Percentiles rank a stretch among this genome's conserved stretches.
phyloP scores from a whole-genome alignment of 2,329 filamentous ascomycete genomes.

The Alternaria sp. region DNA sequence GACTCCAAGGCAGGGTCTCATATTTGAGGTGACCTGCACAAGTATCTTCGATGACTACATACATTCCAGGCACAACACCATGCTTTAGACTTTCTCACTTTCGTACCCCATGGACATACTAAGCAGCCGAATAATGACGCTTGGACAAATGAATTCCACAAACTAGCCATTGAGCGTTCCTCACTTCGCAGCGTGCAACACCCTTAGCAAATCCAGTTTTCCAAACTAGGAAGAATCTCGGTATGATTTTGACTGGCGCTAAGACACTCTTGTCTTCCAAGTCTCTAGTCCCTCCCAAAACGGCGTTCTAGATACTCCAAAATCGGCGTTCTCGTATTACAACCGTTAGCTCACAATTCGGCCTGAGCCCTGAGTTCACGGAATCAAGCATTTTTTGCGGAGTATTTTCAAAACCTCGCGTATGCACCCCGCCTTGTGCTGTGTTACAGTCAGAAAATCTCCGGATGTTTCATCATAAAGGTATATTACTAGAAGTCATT shows the following conservation, averaged over 20 bases:
- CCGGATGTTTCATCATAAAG: constrained; percentile 1
- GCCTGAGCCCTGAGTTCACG: not conserved
- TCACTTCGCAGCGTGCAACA: not conserved
- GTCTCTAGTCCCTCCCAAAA: not conserved
- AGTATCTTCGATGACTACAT: not conserved
- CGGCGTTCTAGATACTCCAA: not conserved
- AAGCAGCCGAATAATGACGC: constrained; percentile 2
- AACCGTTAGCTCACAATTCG: not conserved
- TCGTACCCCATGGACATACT: not conserved
- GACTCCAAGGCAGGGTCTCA: not conserved
- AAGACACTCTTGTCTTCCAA: not conserved
- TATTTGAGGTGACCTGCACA: not conserved
- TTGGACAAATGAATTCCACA: not conserved
- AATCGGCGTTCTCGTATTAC: not conserved
- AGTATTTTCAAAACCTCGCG: constrained; percentile 16
- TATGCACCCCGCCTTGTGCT: constrained; percentile 18
- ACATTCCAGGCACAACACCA: not conserved
- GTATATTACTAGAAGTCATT: not conserved
- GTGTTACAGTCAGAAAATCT: constrained; percentile 4
- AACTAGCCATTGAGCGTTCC: not conserved
- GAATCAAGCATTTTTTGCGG: constrained; percentile 3
- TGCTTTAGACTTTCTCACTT: not conserved
- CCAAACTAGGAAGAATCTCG: constrained; percentile 6
- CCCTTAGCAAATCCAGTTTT: not conserved
- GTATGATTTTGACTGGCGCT: constrained; percentile 19